A percentile compares a stretch with the other conserved stretches of the same genome.
Evolutionary conservation across 2,329 filamentous ascomycete species (phyloP).

Genomic region (Cytospora leucostoma): DNA sequence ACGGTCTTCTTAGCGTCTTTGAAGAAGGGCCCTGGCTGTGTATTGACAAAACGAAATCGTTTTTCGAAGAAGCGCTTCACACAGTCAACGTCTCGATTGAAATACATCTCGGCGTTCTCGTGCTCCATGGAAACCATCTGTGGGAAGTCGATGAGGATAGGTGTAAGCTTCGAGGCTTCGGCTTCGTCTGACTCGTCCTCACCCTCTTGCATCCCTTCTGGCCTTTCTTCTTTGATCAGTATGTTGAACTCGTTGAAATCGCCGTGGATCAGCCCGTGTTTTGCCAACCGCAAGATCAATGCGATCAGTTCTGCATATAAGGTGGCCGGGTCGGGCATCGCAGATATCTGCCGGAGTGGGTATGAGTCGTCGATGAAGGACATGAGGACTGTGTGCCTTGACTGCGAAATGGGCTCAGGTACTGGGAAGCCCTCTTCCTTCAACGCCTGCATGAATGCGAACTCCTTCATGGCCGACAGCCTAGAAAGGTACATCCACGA

Average conservation of each 20-base stretch:
- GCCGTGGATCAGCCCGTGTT: conserved; percentile 89
- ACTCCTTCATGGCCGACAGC: conserved; percentile 91
- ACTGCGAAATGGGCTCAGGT: conserved; percentile 84
- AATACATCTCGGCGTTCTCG: conserved; percentile 92
- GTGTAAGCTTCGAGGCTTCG: conserved; percentile 58
- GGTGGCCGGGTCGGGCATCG: conserved; percentile 78
- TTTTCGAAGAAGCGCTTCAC: conserved; percentile 92
- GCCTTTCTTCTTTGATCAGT: conserved; percentile 75
- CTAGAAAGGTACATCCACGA: conserved; percentile 99
- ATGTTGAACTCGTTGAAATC: conserved; percentile 99
- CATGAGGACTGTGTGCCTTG: conserved; percentile 96
- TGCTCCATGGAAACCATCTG: conserved; percentile 98
- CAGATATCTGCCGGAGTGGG: conserved; percentile 83
- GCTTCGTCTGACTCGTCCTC: conserved; percentile 34
- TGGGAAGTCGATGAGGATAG: conserved; percentile 94
- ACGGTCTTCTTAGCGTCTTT: conserved; percentile 77
- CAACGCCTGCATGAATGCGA: conserved; percentile 88
- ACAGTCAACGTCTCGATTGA: conserved; percentile 92
- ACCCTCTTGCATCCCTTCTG: conserved; percentile 38
- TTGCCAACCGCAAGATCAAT: conserved; percentile 80
- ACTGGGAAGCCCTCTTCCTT: conserved; percentile 84
- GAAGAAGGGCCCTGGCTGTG: conserved; percentile 82
- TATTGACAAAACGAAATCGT: conserved; percentile 83
- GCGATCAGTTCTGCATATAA: conserved; percentile 90
- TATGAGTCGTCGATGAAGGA: conserved; percentile 90